phyloP scores from a whole-genome alignment of 176 grass and related monocot genomes.

The Alloteropsis semialata region DNA sequence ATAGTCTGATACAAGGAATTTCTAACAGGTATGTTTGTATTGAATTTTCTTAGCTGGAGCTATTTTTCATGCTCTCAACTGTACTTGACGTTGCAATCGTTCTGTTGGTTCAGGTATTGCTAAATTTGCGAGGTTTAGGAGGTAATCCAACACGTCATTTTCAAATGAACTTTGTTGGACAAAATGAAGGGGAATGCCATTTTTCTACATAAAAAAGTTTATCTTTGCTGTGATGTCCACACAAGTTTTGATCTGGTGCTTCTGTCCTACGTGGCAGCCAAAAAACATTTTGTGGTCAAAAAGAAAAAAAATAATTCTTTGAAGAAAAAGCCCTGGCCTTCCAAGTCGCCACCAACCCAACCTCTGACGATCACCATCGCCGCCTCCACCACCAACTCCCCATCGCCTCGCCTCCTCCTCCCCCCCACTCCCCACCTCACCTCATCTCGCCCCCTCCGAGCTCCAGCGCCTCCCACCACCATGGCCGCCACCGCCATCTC shows the following conservation, averaged over 20 bases:
- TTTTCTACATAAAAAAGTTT: background rate
- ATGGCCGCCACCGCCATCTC: conserved; percentile 43
- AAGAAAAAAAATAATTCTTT: background rate
- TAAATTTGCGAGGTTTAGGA: too few species aligned
- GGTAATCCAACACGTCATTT: background rate
- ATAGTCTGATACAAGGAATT: background rate
- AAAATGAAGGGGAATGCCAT: background rate
- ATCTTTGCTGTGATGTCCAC: background rate
- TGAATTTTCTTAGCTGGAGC: too few species aligned
- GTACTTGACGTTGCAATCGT: too few species aligned
- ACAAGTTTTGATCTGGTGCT: background rate
- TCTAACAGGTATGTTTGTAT: too few species aligned
- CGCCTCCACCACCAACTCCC: conserved; percentile 19
- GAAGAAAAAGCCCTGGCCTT: conserved; percentile 5
- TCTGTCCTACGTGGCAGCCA: background rate
- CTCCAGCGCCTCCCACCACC: conserved; percentile 6
- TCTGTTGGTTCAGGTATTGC: background rate
- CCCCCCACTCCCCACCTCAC: conserved; percentile 2
- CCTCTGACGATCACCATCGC: conserved; percentile 22
- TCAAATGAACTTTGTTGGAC: background rate
- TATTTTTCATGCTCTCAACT: too few species aligned
- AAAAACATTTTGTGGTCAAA: background rate
- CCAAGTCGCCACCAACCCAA: conserved; percentile 39
- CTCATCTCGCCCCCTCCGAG: background rate
- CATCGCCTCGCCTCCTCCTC: background rate